Base-by-base conservation (phyloP, 345 rosid species). In the Pistacia atlantica region DNA sequence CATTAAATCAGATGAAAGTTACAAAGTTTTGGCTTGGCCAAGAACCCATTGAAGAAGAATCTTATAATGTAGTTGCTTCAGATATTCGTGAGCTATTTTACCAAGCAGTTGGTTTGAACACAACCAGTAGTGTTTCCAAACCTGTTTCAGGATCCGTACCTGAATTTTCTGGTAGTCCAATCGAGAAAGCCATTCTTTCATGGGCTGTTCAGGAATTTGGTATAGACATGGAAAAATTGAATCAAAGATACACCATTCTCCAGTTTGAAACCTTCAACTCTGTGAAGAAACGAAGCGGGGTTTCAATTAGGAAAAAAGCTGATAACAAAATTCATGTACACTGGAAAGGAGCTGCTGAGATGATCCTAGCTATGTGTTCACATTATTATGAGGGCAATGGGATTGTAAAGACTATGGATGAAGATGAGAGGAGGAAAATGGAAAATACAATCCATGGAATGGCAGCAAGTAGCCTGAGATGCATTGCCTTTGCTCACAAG, bases 331-430 rank as follows among this genome's bases (percentile, higher is more conserved):
- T 79, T 75, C 91, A 90, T 57, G 69, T 84, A 28, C 94, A 91
- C 72, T 90, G 90, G 92, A 90, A 88, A 79, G 94, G 94, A 71
- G 92, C 97, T 9, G 88, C 94, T 55, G 92, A 86, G 84, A 86
- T 88, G 84, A 82, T 91, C 65, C 72, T 86, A 48, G 86, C 83
- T n/a, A 86, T 81, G 92, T 89, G 89, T 75, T 84, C 90, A 22
- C 61, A 65, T 22, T 89, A 86, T 67, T 89, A 80, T 72, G 83
- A 72, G 12, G 67, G 81, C 67, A 66, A 66, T 65, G 87, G 87
- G 31, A 65, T 74, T 57, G 56, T 76, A 14, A 73, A 73, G 65
- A 46, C 70, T 49, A 65, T 85, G 84, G 82, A 83, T 75, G 75
- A 73, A 78, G 65, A 62, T 17, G 83, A 68, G 77, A 83, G 73